Conservation (phyloP, 441 rosid genomes). For the Euphorbia celastroides region DNA sequence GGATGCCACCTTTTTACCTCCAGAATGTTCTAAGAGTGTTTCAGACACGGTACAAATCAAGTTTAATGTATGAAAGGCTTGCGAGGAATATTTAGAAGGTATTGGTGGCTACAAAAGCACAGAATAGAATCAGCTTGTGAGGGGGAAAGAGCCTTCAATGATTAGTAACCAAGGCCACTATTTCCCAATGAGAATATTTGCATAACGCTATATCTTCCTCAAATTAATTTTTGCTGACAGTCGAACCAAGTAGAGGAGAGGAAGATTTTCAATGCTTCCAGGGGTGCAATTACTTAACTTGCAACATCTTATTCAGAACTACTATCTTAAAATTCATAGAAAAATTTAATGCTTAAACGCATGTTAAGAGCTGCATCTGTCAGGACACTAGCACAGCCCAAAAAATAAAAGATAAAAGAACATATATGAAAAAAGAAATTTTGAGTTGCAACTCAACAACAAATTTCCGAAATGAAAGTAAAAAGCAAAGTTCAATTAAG, state of each 20-base stretch:
- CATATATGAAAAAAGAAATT: background rate
- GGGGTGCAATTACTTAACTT: background rate
- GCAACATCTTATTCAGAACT: slow-evolving; percentile 2
- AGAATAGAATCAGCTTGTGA: background rate
- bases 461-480: background rate
- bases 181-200: background rate
- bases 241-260: too few species aligned
- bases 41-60: background rate
- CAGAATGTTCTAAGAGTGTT: background rate
- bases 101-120: background rate
- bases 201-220: background rate
- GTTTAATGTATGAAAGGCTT: background rate
- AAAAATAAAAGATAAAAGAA: background rate
- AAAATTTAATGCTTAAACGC: background rate
- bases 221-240: background rate
- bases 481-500: background rate
- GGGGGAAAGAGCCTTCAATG: background rate
- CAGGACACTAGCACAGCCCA: background rate
- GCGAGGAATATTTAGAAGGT: background rate
- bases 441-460: background rate
- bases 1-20: background rate
- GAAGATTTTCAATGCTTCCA: too few species aligned
- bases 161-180: background rate
- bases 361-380: too few species aligned
- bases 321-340: background rate